Base-by-base conservation (phyloP, 306 rosid genomes). In the Vigna reflexopilosa region DNA sequence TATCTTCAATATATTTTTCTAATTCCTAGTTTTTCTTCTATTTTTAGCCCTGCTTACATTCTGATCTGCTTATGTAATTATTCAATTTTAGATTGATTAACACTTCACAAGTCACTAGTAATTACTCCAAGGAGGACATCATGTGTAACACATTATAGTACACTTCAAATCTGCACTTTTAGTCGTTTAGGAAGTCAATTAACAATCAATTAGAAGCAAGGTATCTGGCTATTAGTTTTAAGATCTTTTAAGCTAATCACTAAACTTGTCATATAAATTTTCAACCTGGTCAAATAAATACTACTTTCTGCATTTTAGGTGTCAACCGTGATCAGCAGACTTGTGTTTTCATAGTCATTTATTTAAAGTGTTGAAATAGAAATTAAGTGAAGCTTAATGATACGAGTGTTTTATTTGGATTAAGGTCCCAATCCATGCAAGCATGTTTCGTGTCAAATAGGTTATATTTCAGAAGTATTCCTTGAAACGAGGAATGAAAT, bases 1-100 rank as follows among this genome's bases (percentile, higher is more conserved):
- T 48, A 17, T 17, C 70, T 36, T 62, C 24, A 32, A 32, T 8
- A 16, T 62, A 15, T 32, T 16, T 59, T 62, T 64, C 70, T 38
- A 38, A 64, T 36, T 64, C 50, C 48, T 64, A 34, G 48, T 63
- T 63, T 63, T 63, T 63, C 48, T 63, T 36, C 69, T 17, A 16
- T 63, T 36, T 63, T 63, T 63, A 63, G 24, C 49, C 22, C 48
- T 63, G 36, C 28, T 26, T 26, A 26, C 28, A 26, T 26, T 26
- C 28, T 26, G 28, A 26, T 26, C 28, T 28, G 20, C 6, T 62
- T 62, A 32, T 30, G 45, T 32, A 62, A 64, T 64, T 17, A 58
- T 24, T 2, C 59, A 54, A 42, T 42, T 42, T 2, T 42, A 6
- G 1, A 61, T 61, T 7, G 13, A 61, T 16, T 36, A 7, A 47